These are phyloP conservation scores for Eucalyptus regnans DNA, from an alignment of 345 rosid species.

Conservation along the genomic window DNA sequence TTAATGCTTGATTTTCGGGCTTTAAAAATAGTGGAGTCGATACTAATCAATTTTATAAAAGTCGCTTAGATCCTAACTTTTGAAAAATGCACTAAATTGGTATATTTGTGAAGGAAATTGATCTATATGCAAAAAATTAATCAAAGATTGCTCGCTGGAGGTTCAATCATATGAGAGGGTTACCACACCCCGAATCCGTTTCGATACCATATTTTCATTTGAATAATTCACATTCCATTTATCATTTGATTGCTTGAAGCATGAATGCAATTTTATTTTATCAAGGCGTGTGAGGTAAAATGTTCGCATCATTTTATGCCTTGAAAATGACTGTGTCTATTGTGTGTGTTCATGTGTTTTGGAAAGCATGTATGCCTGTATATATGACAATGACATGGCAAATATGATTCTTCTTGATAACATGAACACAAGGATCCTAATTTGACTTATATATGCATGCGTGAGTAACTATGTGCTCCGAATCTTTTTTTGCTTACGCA, in stretches of 20 bases:
- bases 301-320: not conserved
- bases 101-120: not conserved
- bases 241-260: not conserved
- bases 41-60: not conserved
- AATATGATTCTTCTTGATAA: not conserved
- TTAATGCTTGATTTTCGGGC: not conserved
- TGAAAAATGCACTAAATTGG: not conserved
- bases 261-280: not conserved
- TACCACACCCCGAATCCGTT: not conserved
- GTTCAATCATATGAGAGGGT: fast-evolving
- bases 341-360: not conserved
- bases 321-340: not conserved
- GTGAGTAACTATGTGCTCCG: not conserved
- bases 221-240: too few relatives aligned
- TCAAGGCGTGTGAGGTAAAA: not conserved
- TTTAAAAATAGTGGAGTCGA: not conserved
- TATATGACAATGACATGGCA: not conserved
- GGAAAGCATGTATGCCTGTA: not conserved
- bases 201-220: not conserved
- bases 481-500: not conserved
- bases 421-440: not conserved
- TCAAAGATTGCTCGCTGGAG: not conserved
- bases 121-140: too few relatives aligned
- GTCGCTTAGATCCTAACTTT: not conserved
- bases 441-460: not conserved